These are phyloP conservation scores for Phlebiopsis flavidoalba DNA, from an alignment of 768 basidiomycete species.

Conservation along the genomic window DNA sequence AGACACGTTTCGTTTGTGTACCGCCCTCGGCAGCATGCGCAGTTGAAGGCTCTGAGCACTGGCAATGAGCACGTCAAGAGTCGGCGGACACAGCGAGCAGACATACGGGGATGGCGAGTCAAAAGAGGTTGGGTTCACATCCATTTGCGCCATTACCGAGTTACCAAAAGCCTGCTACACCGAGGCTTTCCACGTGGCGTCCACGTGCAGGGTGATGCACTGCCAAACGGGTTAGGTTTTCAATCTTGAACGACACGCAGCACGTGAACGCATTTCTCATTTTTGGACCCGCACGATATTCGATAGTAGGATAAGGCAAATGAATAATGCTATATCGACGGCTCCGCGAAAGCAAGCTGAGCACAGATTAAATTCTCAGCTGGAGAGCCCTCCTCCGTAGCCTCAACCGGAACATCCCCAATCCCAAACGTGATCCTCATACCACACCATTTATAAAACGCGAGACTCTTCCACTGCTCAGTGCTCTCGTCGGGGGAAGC, in stretches of 20 bases:
- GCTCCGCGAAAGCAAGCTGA: too few relatives aligned
- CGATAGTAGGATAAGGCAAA: too few relatives aligned
- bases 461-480: slow-evolving; percentile 3
- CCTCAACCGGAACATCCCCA: background rate
- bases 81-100: background rate
- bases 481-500: background rate
- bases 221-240: background rate
- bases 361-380: background rate
- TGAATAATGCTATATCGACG: too few relatives aligned
- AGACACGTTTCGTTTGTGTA: background rate
- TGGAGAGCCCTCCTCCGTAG: background rate
- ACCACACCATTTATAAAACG: background rate
- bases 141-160: background rate
- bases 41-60: background rate
- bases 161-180: background rate
- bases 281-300: too few relatives aligned
- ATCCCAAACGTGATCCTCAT: background rate
- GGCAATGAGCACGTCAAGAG: background rate
- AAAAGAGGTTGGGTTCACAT: background rate
- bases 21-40: too few relatives aligned
- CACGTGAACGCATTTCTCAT: too few relatives aligned
- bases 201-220: background rate
- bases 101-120: background rate
- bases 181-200: background rate
- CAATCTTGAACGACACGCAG: background rate